Base-by-base conservation (phyloP, 2,329 filamentous ascomycete species). In the Xylaria sp. region DNA sequence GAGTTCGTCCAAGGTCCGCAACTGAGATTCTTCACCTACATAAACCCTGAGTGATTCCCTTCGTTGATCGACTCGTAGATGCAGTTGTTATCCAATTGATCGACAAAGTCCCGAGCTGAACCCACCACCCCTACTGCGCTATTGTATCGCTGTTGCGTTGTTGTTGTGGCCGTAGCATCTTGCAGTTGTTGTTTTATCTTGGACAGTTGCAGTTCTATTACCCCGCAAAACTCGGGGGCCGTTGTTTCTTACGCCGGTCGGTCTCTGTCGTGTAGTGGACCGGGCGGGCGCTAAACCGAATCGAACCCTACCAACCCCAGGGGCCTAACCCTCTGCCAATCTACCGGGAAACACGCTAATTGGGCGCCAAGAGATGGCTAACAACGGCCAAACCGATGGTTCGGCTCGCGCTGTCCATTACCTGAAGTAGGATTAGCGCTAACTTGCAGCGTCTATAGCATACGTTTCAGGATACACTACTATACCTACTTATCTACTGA, bases 401-500 rank as follows among this genome's bases (percentile, higher is more conserved):
- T 65, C 66, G 17, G 45, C 59, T 45, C 52, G 60, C 49, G 64
- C 64, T 38, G 60, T 60, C n/a, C 63, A 67, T 17, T 61, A 61
- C 46, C 47, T 66, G 13, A 63, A 64, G 66, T 68, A 52, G 58
- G 65, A 16, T 20, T 44, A n/a, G 8, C 40, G 11, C 11, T 26
- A 7, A 19, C n/a, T 34, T 24, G 13, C 34, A 42, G 26, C 19
- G 19, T 34, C 11, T n/a, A n/a, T n/a, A n/a, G n/a, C n/a, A n/a
- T n/a, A n/a, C n/a, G n/a, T n/a, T n/a, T n/a, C n/a, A n/a, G n/a
- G n/a, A n/a, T n/a, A n/a, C n/a, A n/a, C n/a, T n/a, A n/a, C 16
- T 4, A 37, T 9, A 29, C 29, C 18, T 45, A 22, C 11, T 9
- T 26, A 22, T 39, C 19, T 48, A 38, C 8, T 11, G 16, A 16